phyloP scores from a whole-genome alignment of 352 stramenopile genomes.

The Thraustotheca clavata region DNA sequence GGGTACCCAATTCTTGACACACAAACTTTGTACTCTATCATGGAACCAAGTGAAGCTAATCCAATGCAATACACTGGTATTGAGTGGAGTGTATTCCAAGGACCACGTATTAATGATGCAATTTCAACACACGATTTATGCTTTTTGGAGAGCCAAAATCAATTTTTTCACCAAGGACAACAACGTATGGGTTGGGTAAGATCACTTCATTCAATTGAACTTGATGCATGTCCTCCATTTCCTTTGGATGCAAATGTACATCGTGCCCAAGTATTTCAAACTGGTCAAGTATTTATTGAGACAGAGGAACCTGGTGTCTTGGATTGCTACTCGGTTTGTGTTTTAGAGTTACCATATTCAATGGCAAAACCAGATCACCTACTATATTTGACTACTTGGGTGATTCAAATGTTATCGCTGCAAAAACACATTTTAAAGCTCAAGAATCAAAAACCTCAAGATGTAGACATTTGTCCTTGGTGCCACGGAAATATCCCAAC shows the following conservation, averaged over 20 bases:
- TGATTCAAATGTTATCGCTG: conserved; percentile 1
- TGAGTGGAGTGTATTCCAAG: conserved; percentile 75
- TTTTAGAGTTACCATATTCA: not conserved
- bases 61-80: conserved; percentile 67
- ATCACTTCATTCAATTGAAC: conserved; percentile 66
- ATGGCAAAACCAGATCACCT: not conserved
- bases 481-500: not conserved
- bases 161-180: conserved; percentile 69
- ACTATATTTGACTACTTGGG: conserved; percentile 4
- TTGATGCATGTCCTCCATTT: conserved; percentile 58
- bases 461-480: not conserved
- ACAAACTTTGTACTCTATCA: conserved; percentile 61
- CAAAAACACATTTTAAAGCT: not conserved
- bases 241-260: conserved; percentile 49
- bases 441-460: too few relatives aligned
- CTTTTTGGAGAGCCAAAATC: conserved; percentile 72
- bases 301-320: conserved; percentile 39
- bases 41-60: conserved; percentile 57
- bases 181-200: conserved; percentile 65
- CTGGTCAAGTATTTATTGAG: conserved; percentile 73
- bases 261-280: conserved; percentile 64
- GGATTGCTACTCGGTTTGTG: conserved; percentile 25
- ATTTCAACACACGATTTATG: conserved; percentile 71
- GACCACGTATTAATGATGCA: conserved; percentile 42
- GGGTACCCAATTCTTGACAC: conserved; percentile 46